Base-by-base conservation (phyloP, 2,329 filamentous ascomycete species). In the Colletotrichum acutatum region DNA sequence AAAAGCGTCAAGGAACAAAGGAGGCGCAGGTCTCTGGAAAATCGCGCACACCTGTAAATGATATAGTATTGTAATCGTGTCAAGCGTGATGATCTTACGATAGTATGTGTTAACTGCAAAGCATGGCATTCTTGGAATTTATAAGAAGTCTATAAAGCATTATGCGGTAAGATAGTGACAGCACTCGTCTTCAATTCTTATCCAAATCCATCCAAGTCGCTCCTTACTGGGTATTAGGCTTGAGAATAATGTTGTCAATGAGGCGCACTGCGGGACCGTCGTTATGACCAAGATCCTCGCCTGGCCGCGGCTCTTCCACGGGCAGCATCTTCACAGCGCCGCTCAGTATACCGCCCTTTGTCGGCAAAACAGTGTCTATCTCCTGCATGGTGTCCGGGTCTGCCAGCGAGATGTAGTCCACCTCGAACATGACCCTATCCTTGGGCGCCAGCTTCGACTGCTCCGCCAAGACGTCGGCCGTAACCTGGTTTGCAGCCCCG, bases 331-430 rank as follows among this genome's bases (percentile, higher is more conserved):
- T 97, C 71, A 99, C 86, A 0, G 97, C 97, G 4, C 94, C 95
- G 80, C 96, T 98, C 70, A 99, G 83, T 46, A 99, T 93, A 0
- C 93, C 95, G 1, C 96, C 96, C 75, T 86, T 90, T 0, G 84
- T 83, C 0, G 88, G 86, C 78, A 98, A 93, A 2, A 98, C 88
- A 14, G 84, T 80, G 0, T 93, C 88, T 1, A 98, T 78, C 83
- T 98, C 96, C 73, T 94, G 89, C 84, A 99, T 90, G 0, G 92
- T 93, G 9, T 94, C 91, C 1, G 95, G 94, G 78, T 98, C 95
- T 0, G 96, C 93, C 30, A 99, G 87, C 19, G 95, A 97, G 68
- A 99, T 90, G 81, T 99, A 99, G 81, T 98, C 96, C 9, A 98
- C 88, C 80, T 97, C 93, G 74, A 95, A 97, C 63, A 86, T 84